phyloP scores from a whole-genome alignment of 2,329 filamentous ascomycete genomes.

The Amauroascus verrucosus region DNA sequence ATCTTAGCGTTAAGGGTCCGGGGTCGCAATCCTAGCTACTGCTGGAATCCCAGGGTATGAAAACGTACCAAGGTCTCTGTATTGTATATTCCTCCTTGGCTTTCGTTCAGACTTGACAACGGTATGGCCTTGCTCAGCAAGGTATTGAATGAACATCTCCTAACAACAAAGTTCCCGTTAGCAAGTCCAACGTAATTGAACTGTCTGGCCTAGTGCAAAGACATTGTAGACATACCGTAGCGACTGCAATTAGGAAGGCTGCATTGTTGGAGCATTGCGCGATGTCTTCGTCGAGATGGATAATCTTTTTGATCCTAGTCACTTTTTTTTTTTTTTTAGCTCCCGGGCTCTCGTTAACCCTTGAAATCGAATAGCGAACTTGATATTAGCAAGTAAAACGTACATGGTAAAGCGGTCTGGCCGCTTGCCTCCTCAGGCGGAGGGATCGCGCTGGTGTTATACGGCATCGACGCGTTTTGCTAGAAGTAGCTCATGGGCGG shows the following conservation, averaged over 20 bases:
- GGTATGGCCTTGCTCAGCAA: slow-evolving; percentile 73
- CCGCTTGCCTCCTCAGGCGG: slow-evolving; percentile 74
- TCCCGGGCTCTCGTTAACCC: no score
- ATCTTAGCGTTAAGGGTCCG: slow-evolving; percentile 1
- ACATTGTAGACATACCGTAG: slow-evolving; percentile 53
- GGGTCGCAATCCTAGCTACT: background rate
- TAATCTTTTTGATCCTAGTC: slow-evolving; percentile 91
- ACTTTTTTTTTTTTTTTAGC: slow-evolving; percentile 45
- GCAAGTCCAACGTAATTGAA: background rate
- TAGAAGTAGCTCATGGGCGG: background rate
- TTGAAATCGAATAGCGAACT: no score
- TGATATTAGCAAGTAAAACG: slow-evolving; percentile 32
- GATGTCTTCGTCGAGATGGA: slow-evolving; percentile 77
- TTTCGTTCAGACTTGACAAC: slow-evolving; percentile 87
- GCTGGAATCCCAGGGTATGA: no score
- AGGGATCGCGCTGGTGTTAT: slow-evolving; percentile 76
- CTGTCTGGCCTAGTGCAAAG: background rate
- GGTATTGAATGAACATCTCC: slow-evolving; percentile 93
- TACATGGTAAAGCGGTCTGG: slow-evolving; percentile 74
- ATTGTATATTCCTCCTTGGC: slow-evolving; percentile 86
- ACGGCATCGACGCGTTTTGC: slow-evolving; percentile 55
- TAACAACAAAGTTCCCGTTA: slow-evolving; percentile 27
- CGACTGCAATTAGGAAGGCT: slow-evolving; percentile 84
- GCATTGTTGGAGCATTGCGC: slow-evolving; percentile 83
- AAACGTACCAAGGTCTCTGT: slow-evolving; percentile 71